Conservation (phyloP, 331 rosid species). For the Acacia pycnantha region DNA sequence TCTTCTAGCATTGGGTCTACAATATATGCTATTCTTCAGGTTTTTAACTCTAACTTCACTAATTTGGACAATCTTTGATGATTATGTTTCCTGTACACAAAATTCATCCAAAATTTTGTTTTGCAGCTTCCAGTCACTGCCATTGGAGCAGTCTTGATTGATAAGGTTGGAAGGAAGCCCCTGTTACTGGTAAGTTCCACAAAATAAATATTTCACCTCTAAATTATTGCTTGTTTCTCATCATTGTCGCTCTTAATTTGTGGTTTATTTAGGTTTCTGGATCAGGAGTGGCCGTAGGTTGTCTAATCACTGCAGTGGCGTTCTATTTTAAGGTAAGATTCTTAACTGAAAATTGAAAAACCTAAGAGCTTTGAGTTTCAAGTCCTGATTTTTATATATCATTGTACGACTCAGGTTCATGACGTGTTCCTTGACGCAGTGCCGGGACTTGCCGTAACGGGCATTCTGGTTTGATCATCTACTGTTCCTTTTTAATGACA, state of each 20-base stretch:
- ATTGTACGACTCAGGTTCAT: slow-evolving; percentile 52
- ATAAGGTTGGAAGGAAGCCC: slow-evolving; percentile 83
- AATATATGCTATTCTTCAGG: slow-evolving; percentile 77
- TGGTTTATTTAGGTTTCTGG: slow-evolving; percentile 61
- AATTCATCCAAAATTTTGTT: slow-evolving; percentile 10
- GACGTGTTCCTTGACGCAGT: slow-evolving; percentile 48
- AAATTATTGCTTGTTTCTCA: background rate
- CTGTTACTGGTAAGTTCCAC: slow-evolving; percentile 60
- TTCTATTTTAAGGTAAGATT: slow-evolving; percentile 74
- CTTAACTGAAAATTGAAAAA: background rate
- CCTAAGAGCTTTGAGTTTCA: background rate
- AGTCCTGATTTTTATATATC: slow-evolving; percentile 4
- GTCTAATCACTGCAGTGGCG: slow-evolving; percentile 60
- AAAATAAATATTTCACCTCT: background rate
- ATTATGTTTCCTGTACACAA: background rate
- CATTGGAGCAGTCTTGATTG: slow-evolving; percentile 60
- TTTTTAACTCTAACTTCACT: slow-evolving; percentile 26
- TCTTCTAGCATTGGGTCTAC: slow-evolving; percentile 57
- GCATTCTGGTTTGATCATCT: slow-evolving; percentile 62
- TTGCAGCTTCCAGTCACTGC: slow-evolving; percentile 69
- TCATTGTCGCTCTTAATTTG: slow-evolving; percentile 1
- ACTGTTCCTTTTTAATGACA: background rate
- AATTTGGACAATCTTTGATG: background rate
- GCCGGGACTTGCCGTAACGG: slow-evolving; percentile 67
- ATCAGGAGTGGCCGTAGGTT: slow-evolving; percentile 70